These are phyloP conservation scores for Apiotrichum porosum DNA, from an alignment of 1,284 basidiomycete species.

Conservation along the genomic window DNA sequence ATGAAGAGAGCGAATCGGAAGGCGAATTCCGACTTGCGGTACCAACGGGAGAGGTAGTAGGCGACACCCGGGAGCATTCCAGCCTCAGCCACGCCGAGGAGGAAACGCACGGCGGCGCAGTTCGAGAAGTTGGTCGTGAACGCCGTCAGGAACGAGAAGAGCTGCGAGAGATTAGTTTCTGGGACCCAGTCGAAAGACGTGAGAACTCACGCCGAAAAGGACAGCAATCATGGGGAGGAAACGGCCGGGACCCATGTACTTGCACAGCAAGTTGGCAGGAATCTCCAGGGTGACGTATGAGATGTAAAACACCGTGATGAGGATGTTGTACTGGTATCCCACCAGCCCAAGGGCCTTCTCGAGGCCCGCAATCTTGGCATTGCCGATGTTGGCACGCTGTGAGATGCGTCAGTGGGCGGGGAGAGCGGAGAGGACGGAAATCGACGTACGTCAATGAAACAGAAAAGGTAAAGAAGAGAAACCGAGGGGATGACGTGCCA, in stretches of 20 bases:
- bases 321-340: constrained; percentile 32
- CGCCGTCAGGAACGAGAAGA: constrained; percentile 27
- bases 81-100: constrained; percentile 26
- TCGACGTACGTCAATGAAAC: constrained; percentile 12
- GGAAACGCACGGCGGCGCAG: constrained; percentile 25
- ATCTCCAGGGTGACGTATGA: constrained; percentile 31
- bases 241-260: constrained; percentile 14
- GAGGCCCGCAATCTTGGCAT: constrained; percentile 19
- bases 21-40: constrained; percentile 16
- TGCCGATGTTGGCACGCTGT: constrained; percentile 17
- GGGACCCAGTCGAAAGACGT: no score
- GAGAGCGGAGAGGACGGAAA: no score
- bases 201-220: constrained; percentile 24
- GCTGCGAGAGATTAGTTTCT: no score
- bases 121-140: constrained; percentile 30
- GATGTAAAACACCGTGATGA: constrained; percentile 40
- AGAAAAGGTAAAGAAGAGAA: constrained; percentile 16
- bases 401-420: neutral
- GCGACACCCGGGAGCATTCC: constrained; percentile 24
- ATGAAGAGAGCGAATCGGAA: constrained; percentile 21
- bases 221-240: constrained; percentile 15
- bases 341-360: constrained; percentile 27
- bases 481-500: constrained; percentile 17
- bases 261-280: constrained; percentile 15
- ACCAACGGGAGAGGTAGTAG: constrained; percentile 22